Percentiles rank a stretch among this genome's conserved stretches.
phyloP scores from a whole-genome alignment of 2,329 filamentous ascomycete species.

The Fusarium tjaetaba region DNA sequence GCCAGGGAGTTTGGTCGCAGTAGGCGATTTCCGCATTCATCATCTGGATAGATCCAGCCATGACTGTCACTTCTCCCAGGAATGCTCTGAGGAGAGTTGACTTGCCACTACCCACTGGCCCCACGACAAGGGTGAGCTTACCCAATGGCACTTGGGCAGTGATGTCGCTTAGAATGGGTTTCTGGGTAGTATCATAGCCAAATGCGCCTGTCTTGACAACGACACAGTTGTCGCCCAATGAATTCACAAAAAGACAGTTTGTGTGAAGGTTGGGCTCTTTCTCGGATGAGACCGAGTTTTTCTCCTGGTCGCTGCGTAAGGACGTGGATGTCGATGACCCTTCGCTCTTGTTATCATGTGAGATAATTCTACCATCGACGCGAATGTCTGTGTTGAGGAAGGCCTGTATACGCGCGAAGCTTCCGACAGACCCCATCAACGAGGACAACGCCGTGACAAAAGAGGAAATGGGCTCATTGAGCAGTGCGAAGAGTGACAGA shows the following conservation, averaged over 20 bases:
- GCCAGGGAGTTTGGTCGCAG: constrained; percentile 44
- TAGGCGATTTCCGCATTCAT: constrained; percentile 24
- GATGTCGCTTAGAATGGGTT: constrained; percentile 11
- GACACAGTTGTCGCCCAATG: not conserved
- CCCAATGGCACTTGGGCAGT: not conserved
- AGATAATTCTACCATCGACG: not conserved
- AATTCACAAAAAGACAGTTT: no score
- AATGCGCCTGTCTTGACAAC: constrained; percentile 5
- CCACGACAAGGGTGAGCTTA: constrained; percentile 42
- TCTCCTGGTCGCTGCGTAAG: not conserved
- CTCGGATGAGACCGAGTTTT: not conserved
- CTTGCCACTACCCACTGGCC: constrained; percentile 51
- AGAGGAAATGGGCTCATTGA: constrained; percentile 18
- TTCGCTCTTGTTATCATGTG: not conserved
- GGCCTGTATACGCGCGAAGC: constrained; percentile 26
- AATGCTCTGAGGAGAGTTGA: constrained; percentile 47
- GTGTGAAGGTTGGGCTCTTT: not conserved
- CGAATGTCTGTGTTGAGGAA: constrained; percentile 22
- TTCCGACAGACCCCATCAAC: constrained; percentile 29
- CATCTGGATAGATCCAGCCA: constrained; percentile 11
- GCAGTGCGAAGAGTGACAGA: constrained; percentile 22
- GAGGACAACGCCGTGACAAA: constrained; percentile 24
- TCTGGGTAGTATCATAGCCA: constrained; percentile 16
- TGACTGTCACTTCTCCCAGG: constrained; percentile 41
- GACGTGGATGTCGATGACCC: not conserved